Evolutionary conservation across 2,329 filamentous ascomycete species (phyloP).

Genomic region (Thelonectria olida): DNA sequence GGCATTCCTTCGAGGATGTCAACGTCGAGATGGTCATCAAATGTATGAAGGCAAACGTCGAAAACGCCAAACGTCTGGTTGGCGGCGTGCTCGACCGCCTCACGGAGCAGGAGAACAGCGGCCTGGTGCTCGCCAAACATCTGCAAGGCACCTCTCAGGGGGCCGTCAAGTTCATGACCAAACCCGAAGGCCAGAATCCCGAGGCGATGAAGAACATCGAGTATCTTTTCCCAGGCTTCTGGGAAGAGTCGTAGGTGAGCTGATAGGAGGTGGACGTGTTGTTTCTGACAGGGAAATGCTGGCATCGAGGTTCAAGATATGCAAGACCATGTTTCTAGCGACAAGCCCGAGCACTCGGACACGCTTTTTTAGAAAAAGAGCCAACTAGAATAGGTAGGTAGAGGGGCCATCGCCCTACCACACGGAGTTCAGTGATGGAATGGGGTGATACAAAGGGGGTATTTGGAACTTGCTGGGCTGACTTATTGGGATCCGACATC

Average conservation of each 20-base stretch:
- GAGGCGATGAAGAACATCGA: constrained; percentile 82
- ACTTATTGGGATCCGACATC: constrained; percentile 8
- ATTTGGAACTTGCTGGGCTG: not conserved
- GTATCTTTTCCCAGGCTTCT: constrained; percentile 90
- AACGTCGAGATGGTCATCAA: constrained; percentile 97
- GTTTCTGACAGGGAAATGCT: not conserved
- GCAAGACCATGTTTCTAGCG: not conserved
- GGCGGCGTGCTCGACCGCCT: constrained; percentile 89
- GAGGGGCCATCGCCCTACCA: not conserved
- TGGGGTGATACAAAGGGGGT: not conserved
- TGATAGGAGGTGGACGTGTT: not conserved
- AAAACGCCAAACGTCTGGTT: constrained; percentile 87
- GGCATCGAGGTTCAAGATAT: not conserved
- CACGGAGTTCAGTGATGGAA: not conserved
- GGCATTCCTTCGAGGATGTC: constrained; percentile 84
- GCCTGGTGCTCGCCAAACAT: constrained; percentile 83
- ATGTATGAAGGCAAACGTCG: constrained; percentile 92
- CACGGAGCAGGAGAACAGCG: constrained; percentile 77
- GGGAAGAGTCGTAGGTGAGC: constrained; percentile 46
- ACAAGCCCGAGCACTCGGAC: not conserved
- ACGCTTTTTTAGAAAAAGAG: not conserved
- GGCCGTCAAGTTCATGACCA: constrained; percentile 84
- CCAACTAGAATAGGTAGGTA: constrained; percentile 11
- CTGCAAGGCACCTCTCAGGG: constrained; percentile 80
- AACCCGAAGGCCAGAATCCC: constrained; percentile 74